Evolutionary conservation across 768 basidiomycete species (phyloP).

Genomic region (Porphyrellus cyaneotinctus): DNA sequence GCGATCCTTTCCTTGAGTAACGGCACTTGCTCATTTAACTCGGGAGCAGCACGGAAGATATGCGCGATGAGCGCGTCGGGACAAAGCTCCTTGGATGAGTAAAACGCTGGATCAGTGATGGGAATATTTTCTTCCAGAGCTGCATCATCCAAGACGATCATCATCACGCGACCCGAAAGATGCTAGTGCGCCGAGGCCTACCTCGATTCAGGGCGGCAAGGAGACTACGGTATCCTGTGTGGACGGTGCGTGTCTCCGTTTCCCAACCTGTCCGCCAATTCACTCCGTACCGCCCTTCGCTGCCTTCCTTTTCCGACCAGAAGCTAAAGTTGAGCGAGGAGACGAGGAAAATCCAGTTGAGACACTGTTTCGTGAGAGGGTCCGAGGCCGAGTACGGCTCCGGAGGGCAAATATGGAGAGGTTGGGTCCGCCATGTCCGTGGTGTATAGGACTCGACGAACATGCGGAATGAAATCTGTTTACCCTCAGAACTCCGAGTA

Average conservation of each 20-base stretch:
- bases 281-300: constrained; percentile 64
- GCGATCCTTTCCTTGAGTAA: constrained; percentile 66
- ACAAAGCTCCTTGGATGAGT: constrained; percentile 64
- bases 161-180: not conserved
- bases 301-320: constrained; percentile 72
- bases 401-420: constrained; percentile 68
- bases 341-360: constrained; percentile 88
- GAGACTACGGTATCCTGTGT: constrained; percentile 86
- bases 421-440: constrained; percentile 67
- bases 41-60: constrained; percentile 60
- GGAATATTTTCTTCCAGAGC: constrained; percentile 75
- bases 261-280: constrained; percentile 73
- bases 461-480: constrained; percentile 62
- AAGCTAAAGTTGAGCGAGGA: constrained; percentile 86
- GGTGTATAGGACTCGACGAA: constrained; percentile 66
- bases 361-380: constrained; percentile 50
- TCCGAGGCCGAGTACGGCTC: constrained; percentile 55
- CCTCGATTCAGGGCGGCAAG: constrained; percentile 83
- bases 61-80: constrained; percentile 66
- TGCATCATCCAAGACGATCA: constrained; percentile 24
- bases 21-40: constrained; percentile 62
- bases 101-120: constrained; percentile 76
- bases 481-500: constrained; percentile 4
- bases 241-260: constrained; percentile 44
- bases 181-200: constrained; percentile 24